phyloP scores from a whole-genome alignment of 768 basidiomycete genomes.

The Brasilioporus rufonigricans region DNA sequence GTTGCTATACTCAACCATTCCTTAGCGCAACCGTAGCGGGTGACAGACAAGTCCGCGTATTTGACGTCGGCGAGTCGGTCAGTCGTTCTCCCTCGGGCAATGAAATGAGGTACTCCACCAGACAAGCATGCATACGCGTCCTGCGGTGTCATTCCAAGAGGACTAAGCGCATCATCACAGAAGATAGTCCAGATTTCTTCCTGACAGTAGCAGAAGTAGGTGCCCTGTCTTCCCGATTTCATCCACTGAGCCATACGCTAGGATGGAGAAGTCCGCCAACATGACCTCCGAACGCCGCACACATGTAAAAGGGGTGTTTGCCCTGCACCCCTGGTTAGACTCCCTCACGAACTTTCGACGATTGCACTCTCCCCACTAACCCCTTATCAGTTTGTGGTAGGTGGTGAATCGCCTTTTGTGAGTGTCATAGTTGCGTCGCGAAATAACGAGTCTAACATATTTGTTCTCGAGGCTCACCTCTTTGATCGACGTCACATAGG shows the following conservation, averaged over 20 bases:
- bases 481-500: conserved; percentile 79
- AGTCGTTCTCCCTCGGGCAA: conserved; percentile 37
- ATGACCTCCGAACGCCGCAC: conserved; percentile 74
- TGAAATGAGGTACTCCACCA: conserved; percentile 46
- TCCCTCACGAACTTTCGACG: conserved; percentile 66
- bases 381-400: conserved; percentile 83
- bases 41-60: conserved; percentile 74
- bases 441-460: not conserved
- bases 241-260: conserved; percentile 33
- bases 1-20: conserved; percentile 7
- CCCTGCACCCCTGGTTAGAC: conserved; percentile 66
- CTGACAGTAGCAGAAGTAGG: conserved; percentile 76
- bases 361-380: conserved; percentile 74
- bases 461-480: conserved; percentile 35
- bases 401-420: conserved; percentile 76
- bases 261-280: conserved; percentile 88
- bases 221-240: conserved; percentile 1
- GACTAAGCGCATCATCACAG: conserved; percentile 77
- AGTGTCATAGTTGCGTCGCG: conserved; percentile 25
- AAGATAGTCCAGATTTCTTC: conserved; percentile 75
- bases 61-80: conserved; percentile 56
- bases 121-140: conserved; percentile 48
- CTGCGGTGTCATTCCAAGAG: conserved; percentile 69
- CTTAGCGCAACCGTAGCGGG: conserved; percentile 69
- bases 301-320: conserved; percentile 57